Base-by-base conservation (phyloP, 1,284 basidiomycete genomes). In the Schizopora paradoxa region DNA sequence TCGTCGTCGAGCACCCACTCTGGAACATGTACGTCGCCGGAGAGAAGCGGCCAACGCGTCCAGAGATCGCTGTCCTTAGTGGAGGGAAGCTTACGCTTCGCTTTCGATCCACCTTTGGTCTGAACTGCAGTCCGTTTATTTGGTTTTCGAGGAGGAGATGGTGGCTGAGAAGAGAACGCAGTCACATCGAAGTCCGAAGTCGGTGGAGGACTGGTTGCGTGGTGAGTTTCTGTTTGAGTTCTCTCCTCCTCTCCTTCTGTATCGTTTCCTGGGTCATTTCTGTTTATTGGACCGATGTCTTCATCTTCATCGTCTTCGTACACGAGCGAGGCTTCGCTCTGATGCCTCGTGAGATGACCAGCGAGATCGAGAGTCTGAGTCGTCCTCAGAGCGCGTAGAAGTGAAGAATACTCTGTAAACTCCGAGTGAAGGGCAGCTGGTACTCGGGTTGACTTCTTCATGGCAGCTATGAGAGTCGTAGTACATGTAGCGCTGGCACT, bases 21-120 rank as follows among this genome's bases (percentile, higher is more conserved):
- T 0, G 82, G 79, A 6, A 69, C 61, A 29, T 68, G 65, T 2
- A 82, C 68, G 49, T 83, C 79, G n/a, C 68, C 66, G 2, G 67
- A 53, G 6, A 74, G 68, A 23, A 82, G 68, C 4, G 82, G 82
- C 82, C 82, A 85, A 14, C 78, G 72, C 1, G 79, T 82, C 80
- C 79, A 82, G 4, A 62, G 66, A 51, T 79, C 63, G 19, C 34
- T 6, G 18, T 6, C 6, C 37, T 43, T 33, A 28, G 6, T 43
- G 18, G 33, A 35, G 22, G 3, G 33, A 35, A 6, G 33, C 34
- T 28, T 38, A 21, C 27, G 18, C 22, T 45, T 31, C 66, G 61
- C 48, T 62, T 58, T 31, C 41, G 23, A 25, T 49, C 25, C 45
- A 51, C 44, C 49, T 58, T 47, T 28, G 51, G 26, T 42, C n/a